Percentiles rank a stretch among this genome's conserved stretches.
Conservation (phyloP, 345 rosid species). For the Salix brachista region DNA sequence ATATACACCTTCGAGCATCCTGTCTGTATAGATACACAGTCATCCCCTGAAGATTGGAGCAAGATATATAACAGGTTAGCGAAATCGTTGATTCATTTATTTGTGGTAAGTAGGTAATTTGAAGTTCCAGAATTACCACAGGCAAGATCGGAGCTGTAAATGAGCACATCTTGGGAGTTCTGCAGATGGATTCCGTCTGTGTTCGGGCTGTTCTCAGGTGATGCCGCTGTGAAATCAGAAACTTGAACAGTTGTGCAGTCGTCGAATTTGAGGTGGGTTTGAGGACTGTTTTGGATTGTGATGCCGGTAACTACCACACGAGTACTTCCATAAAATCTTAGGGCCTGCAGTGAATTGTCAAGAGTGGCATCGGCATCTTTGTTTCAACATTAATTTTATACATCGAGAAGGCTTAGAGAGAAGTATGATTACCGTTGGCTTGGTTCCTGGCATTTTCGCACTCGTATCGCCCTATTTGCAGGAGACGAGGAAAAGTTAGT, state of each 20-base stretch:
- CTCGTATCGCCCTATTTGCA: constrained; percentile 13
- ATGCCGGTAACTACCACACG: constrained; percentile 65
- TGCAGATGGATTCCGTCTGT: constrained; percentile 89
- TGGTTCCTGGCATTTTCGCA: constrained; percentile 58
- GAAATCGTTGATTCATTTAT: too few relatives aligned
- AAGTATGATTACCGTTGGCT: constrained; percentile 56
- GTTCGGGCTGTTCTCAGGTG: constrained; percentile 75
- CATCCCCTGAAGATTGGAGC: constrained; percentile 64
- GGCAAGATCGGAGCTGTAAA: constrained; percentile 50
- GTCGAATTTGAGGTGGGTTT: constrained; percentile 85
- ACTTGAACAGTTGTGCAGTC: constrained; percentile 59
- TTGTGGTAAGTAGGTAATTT: not conserved
- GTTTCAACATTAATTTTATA: not conserved
- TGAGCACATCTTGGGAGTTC: constrained; percentile 63
- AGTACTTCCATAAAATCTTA: constrained; percentile 77
- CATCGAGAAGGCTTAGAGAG: not conserved
- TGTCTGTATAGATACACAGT: constrained; percentile 77
- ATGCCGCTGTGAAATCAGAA: constrained; percentile 47
- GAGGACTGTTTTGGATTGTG: constrained; percentile 86
- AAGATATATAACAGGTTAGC: not conserved
- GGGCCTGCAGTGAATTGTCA: constrained; percentile 42
- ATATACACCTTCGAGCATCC: constrained; percentile 77
- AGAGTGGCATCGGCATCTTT: not conserved
- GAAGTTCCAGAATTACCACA: constrained; percentile 52
- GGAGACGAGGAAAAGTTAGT: not conserved